Percentiles rank a stretch among this genome's conserved stretches.
Conservation (phyloP, 139 green algal species). For the Trebouxia sp. region DNA sequence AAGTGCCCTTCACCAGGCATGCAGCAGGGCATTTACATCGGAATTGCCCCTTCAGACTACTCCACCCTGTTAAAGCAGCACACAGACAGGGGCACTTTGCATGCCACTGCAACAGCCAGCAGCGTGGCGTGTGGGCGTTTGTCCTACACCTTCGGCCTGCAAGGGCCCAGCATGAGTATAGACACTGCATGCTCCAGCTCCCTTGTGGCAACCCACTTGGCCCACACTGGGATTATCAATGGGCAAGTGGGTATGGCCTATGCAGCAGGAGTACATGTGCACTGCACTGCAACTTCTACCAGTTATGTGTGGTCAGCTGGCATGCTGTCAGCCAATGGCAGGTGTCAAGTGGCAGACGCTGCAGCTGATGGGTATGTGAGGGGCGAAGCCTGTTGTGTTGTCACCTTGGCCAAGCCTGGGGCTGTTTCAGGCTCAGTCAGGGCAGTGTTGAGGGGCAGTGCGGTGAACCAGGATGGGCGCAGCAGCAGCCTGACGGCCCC, state of each 20-base stretch:
- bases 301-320: constrained; percentile 44
- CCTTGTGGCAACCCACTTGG: constrained; percentile 62
- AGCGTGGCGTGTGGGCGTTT: constrained; percentile 73
- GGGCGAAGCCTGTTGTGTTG: constrained; percentile 43
- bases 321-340: constrained; percentile 77
- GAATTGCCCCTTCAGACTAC: constrained; percentile 50
- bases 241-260: neutral
- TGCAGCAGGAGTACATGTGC: constrained; percentile 22
- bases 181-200: constrained; percentile 81
- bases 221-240: constrained; percentile 40
- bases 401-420: neutral
- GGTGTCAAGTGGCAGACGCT: constrained; percentile 84
- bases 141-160: constrained; percentile 71
- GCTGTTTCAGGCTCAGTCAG: neutral
- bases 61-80: constrained; percentile 24
- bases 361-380: constrained; percentile 67
- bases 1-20: neutral
- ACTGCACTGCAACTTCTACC: constrained; percentile 20
- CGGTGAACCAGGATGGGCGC: constrained; percentile 64
- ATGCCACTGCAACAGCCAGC: constrained; percentile 38
- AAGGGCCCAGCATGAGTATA: constrained; percentile 72
- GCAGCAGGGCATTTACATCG: constrained; percentile 38
- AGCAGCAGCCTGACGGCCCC: constrained; percentile 58
- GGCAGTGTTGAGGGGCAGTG: constrained; percentile 31
- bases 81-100: constrained; percentile 34